Evolutionary conservation across 2,329 filamentous ascomycete species (phyloP).

Genomic region (Orbilia ellipsospora): DNA sequence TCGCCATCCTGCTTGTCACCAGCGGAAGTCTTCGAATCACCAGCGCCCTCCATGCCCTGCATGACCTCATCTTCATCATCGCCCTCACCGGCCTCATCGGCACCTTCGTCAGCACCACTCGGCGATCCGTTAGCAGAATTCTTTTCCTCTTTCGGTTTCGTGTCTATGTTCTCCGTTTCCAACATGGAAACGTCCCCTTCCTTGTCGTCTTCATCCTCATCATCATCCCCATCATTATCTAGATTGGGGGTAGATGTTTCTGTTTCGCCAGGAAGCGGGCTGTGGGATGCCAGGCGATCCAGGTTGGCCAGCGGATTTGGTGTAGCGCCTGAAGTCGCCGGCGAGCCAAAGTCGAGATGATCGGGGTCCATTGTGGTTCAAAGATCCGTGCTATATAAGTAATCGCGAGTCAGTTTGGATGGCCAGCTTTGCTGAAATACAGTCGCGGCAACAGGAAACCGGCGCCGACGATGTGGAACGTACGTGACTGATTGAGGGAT

Average conservation of each 20-base stretch:
- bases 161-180: conserved; percentile 57
- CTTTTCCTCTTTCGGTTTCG: conserved; percentile 46
- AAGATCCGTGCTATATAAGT: background rate
- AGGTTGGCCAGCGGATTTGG: conserved; percentile 49
- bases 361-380: conserved; percentile 41
- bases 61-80: conserved; percentile 60
- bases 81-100: conserved; percentile 53
- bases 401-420: conserved; percentile 7
- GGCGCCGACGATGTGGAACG: no score
- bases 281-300: conserved; percentile 50
- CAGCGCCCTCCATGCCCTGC: conserved; percentile 65
- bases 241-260: conserved; percentile 53
- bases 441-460: background rate
- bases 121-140: conserved; percentile 52
- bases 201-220: conserved; percentile 57
- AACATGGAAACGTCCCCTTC: conserved; percentile 55
- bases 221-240: conserved; percentile 51
- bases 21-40: conserved; percentile 65
- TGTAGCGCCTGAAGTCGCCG: conserved; percentile 50
- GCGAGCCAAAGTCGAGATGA: conserved; percentile 45
- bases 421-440: background rate
- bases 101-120: conserved; percentile 48
- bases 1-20: conserved; percentile 64
- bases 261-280: conserved; percentile 52
- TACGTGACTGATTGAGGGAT: no score